These are phyloP conservation scores for Acrocalymma vagum DNA, from an alignment of 2,329 filamentous ascomycete species.

Conservation along the genomic window DNA sequence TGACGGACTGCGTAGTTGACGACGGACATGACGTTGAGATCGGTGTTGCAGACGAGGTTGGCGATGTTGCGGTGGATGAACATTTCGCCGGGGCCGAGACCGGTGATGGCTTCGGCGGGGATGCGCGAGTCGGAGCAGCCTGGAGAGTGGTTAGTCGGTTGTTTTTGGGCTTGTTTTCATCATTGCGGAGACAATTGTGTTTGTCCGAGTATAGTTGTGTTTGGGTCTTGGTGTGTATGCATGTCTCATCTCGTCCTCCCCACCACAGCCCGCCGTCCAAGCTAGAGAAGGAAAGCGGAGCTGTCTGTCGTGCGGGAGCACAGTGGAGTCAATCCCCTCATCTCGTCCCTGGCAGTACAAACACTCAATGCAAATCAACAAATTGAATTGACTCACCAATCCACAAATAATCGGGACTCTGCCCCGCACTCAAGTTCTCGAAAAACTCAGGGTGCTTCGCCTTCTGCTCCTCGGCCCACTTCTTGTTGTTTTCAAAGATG, in stretches of 20 bases:
- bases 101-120: conserved; percentile 51
- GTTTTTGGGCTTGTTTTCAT: too few species aligned
- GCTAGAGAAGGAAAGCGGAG: too few species aligned
- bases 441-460: conserved; percentile 72
- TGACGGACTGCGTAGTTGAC: conserved; percentile 52
- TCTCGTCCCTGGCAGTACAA: too few species aligned
- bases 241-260: too few species aligned
- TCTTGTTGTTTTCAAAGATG: conserved; percentile 73
- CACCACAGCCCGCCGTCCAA: too few species aligned
- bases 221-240: too few species aligned
- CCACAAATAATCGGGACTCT: conserved; percentile 73
- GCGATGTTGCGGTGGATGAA: conserved; percentile 47
- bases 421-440: conserved; percentile 68
- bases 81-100: conserved; percentile 44
- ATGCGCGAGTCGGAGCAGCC: conserved; percentile 51
- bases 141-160: conserved; percentile 12
- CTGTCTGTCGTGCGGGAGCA: too few species aligned
- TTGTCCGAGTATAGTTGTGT: too few species aligned
- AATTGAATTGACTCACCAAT: conserved; percentile 39
- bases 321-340: too few species aligned
- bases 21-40: conserved; percentile 52
- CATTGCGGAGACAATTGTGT: too few species aligned
- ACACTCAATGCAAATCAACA: too few species aligned
- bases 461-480: conserved; percentile 69
- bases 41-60: conserved; percentile 50